These are phyloP conservation scores for Quercus gilva DNA, from an alignment of 306 rosid genomes.

Conservation along the genomic window DNA sequence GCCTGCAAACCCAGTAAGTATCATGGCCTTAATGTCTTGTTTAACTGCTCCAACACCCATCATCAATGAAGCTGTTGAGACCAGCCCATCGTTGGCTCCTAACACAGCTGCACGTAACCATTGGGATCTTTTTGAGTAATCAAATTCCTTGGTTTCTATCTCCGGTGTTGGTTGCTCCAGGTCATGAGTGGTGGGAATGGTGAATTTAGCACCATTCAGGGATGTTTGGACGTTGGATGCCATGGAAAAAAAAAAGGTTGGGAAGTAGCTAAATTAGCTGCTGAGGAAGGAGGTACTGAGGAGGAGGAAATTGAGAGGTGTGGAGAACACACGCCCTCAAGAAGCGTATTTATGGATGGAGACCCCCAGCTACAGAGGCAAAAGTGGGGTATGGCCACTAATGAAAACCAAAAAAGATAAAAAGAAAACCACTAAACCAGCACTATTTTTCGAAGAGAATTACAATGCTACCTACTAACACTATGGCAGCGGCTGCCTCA, in stretches of 20 bases:
- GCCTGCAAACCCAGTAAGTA: constrained; percentile 81
- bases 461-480: neutral
- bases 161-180: constrained; percentile 50
- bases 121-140: constrained; percentile 87
- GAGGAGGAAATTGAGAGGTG: constrained; percentile 39
- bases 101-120: constrained; percentile 92
- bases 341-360: constrained; percentile 68
- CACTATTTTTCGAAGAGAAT: neutral
- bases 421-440: neutral
- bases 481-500: neutral
- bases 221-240: constrained; percentile 37
- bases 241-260: constrained; percentile 18
- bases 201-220: constrained; percentile 29
- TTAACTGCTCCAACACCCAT: constrained; percentile 95
- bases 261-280: neutral
- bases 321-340: constrained; percentile 72
- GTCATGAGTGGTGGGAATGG: constrained; percentile 26
- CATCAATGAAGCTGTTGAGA: constrained; percentile 90
- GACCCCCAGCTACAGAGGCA: constrained; percentile 22
- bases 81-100: constrained; percentile 93
- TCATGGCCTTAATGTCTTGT: constrained; percentile 81
- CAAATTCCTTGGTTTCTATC: constrained; percentile 44
- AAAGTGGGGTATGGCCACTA: constrained; percentile 54
- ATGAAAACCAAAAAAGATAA: constrained; percentile 12
- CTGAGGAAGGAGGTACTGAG: neutral